Conservation (phyloP, 1,139 yeast genomes). For the Candida labiduridarum region DNA sequence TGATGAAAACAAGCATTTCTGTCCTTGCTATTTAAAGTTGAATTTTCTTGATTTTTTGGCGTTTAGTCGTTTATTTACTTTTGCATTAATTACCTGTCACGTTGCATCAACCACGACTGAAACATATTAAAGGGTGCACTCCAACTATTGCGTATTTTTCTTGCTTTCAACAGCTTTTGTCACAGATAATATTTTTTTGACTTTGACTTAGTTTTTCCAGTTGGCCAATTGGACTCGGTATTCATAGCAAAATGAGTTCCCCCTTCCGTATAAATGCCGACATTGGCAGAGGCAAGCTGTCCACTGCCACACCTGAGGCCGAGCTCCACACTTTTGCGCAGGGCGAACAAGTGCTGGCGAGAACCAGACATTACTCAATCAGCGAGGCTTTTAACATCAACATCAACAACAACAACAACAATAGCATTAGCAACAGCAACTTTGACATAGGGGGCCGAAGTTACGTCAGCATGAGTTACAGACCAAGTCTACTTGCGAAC, state of each 20-base stretch:
- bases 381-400: slow-evolving; percentile 29
- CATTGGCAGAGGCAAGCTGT: neutral
- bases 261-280: neutral
- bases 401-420: slow-evolving; percentile 21
- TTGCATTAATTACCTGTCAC: neutral
- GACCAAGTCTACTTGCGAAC: slow-evolving; percentile 17
- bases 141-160: too few relatives aligned
- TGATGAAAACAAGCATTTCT: neutral
- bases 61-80: neutral
- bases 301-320: neutral
- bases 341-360: neutral
- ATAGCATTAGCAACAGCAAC: too few relatives aligned
- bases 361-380: slow-evolving; percentile 24
- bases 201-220: too few relatives aligned
- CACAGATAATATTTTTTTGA: too few relatives aligned
- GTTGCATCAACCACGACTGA: too few relatives aligned
- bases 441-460: slow-evolving; percentile 43
- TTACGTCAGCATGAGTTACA: slow-evolving; percentile 37
- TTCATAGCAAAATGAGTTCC: neutral
- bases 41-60: neutral
- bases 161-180: too few relatives aligned
- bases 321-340: neutral
- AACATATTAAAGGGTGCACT: too few relatives aligned
- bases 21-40: neutral
- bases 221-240: neutral